phyloP scores from a whole-genome alignment of 345 rosid genomes.

The Populus ilicifolia region DNA sequence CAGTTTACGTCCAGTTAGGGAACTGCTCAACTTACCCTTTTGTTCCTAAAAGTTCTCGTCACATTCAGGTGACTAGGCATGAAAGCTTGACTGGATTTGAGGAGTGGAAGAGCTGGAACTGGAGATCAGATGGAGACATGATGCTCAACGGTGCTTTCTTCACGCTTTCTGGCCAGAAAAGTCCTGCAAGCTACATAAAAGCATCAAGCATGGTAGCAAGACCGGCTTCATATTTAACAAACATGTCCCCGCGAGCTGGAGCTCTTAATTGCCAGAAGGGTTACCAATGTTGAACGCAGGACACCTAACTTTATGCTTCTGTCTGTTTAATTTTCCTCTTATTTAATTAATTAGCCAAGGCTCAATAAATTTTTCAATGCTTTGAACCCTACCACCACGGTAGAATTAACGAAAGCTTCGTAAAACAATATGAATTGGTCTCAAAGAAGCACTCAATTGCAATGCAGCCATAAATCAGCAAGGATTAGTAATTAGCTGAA shows the following conservation, averaged over 20 bases:
- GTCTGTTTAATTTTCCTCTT: background rate
- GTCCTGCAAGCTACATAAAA: slow-evolving; percentile 18
- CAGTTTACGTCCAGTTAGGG: background rate
- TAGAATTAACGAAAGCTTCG: background rate
- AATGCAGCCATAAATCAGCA: slow-evolving; percentile 9
- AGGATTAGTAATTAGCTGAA: slow-evolving; percentile 10
- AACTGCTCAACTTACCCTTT: background rate
- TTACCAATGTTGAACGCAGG: background rate
- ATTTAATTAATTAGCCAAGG: background rate
- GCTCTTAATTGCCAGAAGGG: slow-evolving; percentile 10
- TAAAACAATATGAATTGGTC: background rate
- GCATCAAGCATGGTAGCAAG: slow-evolving; percentile 25
- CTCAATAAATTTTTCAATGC: background rate
- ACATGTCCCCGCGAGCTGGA: slow-evolving; percentile 10
- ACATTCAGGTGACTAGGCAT: slow-evolving; percentile 14
- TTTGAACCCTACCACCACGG: background rate
- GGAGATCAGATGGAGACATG: slow-evolving; percentile 24
- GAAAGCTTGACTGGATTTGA: background rate
- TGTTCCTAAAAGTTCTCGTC: background rate
- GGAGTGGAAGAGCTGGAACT: slow-evolving; percentile 19
- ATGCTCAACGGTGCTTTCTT: slow-evolving; percentile 20
- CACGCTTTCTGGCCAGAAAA: slow-evolving; percentile 10
- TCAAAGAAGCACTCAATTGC: background rate
- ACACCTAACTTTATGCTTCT: background rate
- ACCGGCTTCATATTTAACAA: slow-evolving; percentile 13